Conservation (phyloP, 306 rosid genomes). For the Canavalia ensiformis region DNA sequence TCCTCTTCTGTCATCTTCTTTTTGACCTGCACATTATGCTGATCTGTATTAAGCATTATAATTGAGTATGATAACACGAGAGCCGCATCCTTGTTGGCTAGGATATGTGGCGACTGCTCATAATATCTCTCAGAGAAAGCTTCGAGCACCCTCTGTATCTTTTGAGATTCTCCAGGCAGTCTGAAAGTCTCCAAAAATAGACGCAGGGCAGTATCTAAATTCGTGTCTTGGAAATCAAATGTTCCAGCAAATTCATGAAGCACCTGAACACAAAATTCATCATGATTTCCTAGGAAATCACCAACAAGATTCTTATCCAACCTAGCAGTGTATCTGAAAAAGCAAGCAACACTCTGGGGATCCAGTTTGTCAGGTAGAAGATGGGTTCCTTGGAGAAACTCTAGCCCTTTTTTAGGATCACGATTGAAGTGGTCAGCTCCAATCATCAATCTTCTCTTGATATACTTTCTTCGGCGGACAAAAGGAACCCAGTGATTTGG, state of each 20-base stretch:
- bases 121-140: slow-evolving; percentile 4
- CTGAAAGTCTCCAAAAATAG: slow-evolving; percentile 69
- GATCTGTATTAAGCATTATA: slow-evolving; percentile 59
- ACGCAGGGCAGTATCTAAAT: background rate
- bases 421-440: background rate
- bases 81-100: slow-evolving; percentile 82
- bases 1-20: slow-evolving; percentile 40
- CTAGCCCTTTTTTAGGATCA: background rate
- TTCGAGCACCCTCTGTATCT: slow-evolving; percentile 72
- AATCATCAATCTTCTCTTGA: slow-evolving; percentile 61
- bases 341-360: background rate
- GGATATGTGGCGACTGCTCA: background rate
- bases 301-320: slow-evolving; percentile 86
- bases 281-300: slow-evolving; percentile 83
- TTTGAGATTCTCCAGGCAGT: slow-evolving; percentile 86
- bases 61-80: slow-evolving; percentile 73
- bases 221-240: background rate
- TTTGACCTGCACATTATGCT: background rate
- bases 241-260: slow-evolving; percentile 6
- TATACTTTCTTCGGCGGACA: slow-evolving; percentile 72
- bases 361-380: background rate
- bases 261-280: slow-evolving; percentile 51
- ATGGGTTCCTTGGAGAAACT: background rate
- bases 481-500: slow-evolving; percentile 79
- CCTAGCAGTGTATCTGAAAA: background rate